Conservation (phyloP, 257 asterid genomes). For the Penstemon davidsonii region DNA sequence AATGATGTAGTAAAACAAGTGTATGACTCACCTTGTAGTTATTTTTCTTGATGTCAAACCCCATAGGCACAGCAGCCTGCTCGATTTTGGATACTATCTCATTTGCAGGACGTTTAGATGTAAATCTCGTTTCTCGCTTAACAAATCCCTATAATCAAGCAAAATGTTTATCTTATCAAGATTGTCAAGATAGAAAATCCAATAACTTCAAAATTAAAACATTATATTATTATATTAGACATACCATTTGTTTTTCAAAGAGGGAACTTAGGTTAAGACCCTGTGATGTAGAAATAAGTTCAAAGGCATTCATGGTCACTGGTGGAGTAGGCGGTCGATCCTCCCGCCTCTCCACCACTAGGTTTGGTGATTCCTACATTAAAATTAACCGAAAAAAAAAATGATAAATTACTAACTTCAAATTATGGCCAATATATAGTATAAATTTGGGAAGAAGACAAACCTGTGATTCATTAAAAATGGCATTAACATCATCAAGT, state of each 20-base stretch:
- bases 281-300: conserved; percentile 67
- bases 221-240: background rate
- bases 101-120: conserved; percentile 50
- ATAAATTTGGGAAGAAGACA: conserved; percentile 13
- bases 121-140: conserved; percentile 52
- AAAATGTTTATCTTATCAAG: background rate
- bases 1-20: background rate
- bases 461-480: conserved; percentile 57
- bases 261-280: conserved; percentile 67
- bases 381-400: background rate
- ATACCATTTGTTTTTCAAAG: conserved; percentile 61
- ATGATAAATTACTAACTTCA: background rate
- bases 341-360: conserved; percentile 67
- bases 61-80: conserved; percentile 52
- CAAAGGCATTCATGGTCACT: conserved; percentile 65
- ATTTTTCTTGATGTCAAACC: conserved; percentile 53
- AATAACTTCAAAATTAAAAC: background rate
- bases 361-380: conserved; percentile 51
- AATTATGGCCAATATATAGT: too few relatives aligned
- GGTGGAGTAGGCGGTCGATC: conserved; percentile 47
- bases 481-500: conserved; percentile 62
- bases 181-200: background rate
- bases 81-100: conserved; percentile 53
- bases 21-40: conserved; percentile 40
- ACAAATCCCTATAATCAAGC: conserved; percentile 43